Evolutionary conservation across 352 stramenopile genomes (phyloP), one percentile per base, ranked within the genome.

Genomic region (Phytophthora sp.): DNA sequence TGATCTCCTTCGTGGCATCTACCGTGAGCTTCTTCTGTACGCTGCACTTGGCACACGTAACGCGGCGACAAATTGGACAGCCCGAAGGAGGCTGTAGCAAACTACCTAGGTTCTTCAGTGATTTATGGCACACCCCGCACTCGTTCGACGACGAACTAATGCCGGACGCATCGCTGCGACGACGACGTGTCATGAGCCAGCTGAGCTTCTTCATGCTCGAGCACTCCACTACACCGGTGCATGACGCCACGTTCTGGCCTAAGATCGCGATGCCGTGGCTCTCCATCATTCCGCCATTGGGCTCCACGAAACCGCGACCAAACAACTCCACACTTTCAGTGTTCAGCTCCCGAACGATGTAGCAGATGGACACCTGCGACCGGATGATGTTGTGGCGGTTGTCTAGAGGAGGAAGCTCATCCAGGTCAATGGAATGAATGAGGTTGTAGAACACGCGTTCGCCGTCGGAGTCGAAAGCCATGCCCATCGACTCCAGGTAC

Each of bases 201-300:
- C 54, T 71, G n/a, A 89, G 61, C 42, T 89, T 89, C 64, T 89
- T 89, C 13, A 81, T 69, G 50, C 86, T 69, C 3, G 72, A 69
- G 53, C 72, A 86, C 20, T 87, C 73, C 10, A 80, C 69, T 18
- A 74, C 41, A 7, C 57, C 58, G 1, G 45, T 28, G 12, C 66
- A 71, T 1, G 49, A 50, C 20, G 65, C 37, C 9, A 86, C 54
- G 24, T 72, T 77, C 11, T 68, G 49, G 1, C 71, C 60, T 1
- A 82, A 30, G 8, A 86, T 35, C 26, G 55, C 64, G 5, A 81
- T 66, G 15, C 61, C 72, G 20, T 85, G 41, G 27, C 62, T 59
- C 32, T 79, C 62, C 21, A 77, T 48, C 52, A 87, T 72, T 2
- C 82, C 69, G 1, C 80, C 76, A 6, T 48, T 38, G 9, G 62